phyloP scores from a whole-genome alignment of 495 filamentous ascomycete species.

The Penicillium pulvis region DNA sequence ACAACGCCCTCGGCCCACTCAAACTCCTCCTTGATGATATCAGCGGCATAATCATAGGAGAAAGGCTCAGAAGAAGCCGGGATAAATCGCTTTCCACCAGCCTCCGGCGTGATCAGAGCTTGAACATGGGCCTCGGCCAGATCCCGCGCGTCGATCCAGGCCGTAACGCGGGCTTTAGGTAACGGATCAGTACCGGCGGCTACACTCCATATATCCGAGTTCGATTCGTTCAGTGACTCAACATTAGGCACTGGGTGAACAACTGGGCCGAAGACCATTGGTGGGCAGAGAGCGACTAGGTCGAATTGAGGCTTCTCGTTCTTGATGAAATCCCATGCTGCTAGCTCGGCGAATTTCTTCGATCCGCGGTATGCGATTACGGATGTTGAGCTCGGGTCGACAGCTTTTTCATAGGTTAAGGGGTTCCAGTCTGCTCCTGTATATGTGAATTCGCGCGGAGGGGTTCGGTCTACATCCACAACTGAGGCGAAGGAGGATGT shows the following conservation, averaged over 20 bases:
- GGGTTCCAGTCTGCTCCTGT: slow-evolving; percentile 76
- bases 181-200: slow-evolving; percentile 30
- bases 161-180: slow-evolving; percentile 34
- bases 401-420: slow-evolving; percentile 59
- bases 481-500: slow-evolving; percentile 77
- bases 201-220: slow-evolving; percentile 38
- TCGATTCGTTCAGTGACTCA: slow-evolving; percentile 40
- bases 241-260: slow-evolving; percentile 36
- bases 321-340: slow-evolving; percentile 59
- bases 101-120: slow-evolving; percentile 33
- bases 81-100: slow-evolving; percentile 39
- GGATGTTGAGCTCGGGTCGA: slow-evolving; percentile 33
- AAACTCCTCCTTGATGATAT: slow-evolving; percentile 39
- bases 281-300: slow-evolving; percentile 63
- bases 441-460: slow-evolving; percentile 52
- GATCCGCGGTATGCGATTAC: slow-evolving; percentile 61
- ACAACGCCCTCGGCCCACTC: slow-evolving; percentile 28
- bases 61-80: slow-evolving; percentile 38
- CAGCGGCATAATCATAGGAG: slow-evolving; percentile 40
- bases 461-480: slow-evolving; percentile 45
- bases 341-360: slow-evolving; percentile 60
- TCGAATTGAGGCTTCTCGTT: slow-evolving; percentile 67
- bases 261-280: slow-evolving; percentile 51
- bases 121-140: slow-evolving; percentile 45
- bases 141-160: slow-evolving; percentile 50